Evolutionary conservation across 805 yeast genomes (phyloP), one percentile per base, ranked within the genome.

Genomic region (Scheffersomyces amazonensis): DNA sequence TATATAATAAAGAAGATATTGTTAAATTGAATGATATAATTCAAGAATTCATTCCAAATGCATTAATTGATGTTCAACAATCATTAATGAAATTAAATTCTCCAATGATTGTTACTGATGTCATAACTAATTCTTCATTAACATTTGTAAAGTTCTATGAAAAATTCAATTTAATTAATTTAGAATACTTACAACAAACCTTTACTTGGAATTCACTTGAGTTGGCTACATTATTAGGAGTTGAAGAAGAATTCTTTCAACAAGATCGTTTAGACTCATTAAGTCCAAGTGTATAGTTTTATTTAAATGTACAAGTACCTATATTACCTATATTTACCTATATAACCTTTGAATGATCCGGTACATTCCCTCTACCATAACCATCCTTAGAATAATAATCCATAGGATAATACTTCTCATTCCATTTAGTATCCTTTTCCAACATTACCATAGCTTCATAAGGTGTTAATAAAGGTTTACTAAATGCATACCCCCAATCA

Each of bases 401-500:
- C 99, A 93, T 93, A 8, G 97, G 97, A 56, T 93, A 93, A 40
- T 73, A 81, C 1, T 69, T 69, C 29, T 75, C 75, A 32, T 61
- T 66, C 78, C 93, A 86, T 61, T 68, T 72, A 25, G 65, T 65
- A 52, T 89, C 97, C 32, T 81, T 73, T 6, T 78, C 83, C 48
- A 93, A 60, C 74, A 89, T 75, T 4, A 90, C 96, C 87, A 87
- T 88, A 0, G 96, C 88, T 56, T 93, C 99, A 57, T 93, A 93
- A 0, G 99, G 99, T 0, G 99, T 91, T 41, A 93, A 64, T 31
- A 93, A 65, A 0, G 99, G 99, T 54, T 85, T 86, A 42, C 81
- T 80, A 55, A 93, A 93, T 0, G 99, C 99, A 59, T 93, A 93
- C 0, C 99, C 99, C 99, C 99, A 93, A 60, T 93, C 99, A 30